Evolutionary conservation across 495 filamentous ascomycete species (phyloP).

Genomic region (Penicillium manginii): DNA sequence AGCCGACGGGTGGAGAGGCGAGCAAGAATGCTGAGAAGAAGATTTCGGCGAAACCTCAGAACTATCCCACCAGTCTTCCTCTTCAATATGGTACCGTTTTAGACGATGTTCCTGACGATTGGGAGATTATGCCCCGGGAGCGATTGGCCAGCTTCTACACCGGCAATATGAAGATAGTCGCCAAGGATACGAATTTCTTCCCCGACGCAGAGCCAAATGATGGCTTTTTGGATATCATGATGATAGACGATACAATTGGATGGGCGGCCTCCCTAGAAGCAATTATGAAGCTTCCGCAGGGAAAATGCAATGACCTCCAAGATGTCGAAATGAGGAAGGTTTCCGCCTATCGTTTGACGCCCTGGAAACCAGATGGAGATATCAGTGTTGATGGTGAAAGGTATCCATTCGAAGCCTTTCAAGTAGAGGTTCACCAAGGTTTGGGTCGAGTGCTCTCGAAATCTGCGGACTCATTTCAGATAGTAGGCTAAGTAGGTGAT

Average conservation of each 20-base stretch:
- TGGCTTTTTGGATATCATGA: background rate
- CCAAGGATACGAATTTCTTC: conserved; percentile 3
- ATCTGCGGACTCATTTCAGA: background rate
- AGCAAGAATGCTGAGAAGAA: background rate
- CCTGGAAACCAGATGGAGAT: conserved; percentile 55
- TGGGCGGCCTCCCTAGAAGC: conserved; percentile 79
- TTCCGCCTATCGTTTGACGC: conserved; percentile 61
- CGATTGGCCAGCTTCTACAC: background rate
- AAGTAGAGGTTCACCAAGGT: conserved; percentile 81
- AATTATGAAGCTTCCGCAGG: conserved; percentile 57
- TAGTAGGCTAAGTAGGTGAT: background rate
- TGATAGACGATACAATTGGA: conserved; percentile 75
- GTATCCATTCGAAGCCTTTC: conserved; percentile 79
- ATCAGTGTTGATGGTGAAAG: conserved; percentile 91
- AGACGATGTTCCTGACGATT: background rate
- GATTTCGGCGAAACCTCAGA: background rate
- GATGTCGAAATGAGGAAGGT: conserved; percentile 45
- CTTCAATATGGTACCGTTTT: background rate
- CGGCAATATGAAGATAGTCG: background rate
- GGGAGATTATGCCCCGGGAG: conserved; percentile 1
- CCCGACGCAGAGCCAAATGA: background rate
- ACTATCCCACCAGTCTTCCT: background rate
- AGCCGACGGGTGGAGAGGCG: background rate
- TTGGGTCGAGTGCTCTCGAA: conserved; percentile 50
- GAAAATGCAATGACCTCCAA: conserved; percentile 55